phyloP scores from a whole-genome alignment of 2,329 filamentous ascomycete genomes.

The Penicillium sp. region DNA sequence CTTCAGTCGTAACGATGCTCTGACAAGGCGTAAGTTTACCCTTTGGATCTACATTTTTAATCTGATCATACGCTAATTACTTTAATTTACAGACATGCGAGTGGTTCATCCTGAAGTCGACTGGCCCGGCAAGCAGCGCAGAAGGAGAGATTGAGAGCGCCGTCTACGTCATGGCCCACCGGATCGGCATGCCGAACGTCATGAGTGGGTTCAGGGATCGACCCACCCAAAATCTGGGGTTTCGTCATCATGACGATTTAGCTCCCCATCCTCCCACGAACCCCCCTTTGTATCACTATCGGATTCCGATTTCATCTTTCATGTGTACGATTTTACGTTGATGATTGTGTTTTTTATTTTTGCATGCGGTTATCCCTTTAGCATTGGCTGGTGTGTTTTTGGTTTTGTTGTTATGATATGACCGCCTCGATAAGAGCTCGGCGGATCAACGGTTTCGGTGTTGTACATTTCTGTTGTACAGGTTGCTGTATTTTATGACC shows the following conservation, averaged over 20 bases:
- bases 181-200: constrained; percentile 24
- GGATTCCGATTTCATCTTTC: constrained; percentile 6
- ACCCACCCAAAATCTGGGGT: constrained; percentile 6
- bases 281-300: constrained; percentile 20
- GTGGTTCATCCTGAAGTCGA: constrained; percentile 90
- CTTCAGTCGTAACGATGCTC: constrained; percentile 89
- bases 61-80: constrained; percentile 8
- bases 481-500: constrained; percentile 7
- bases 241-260: constrained; percentile 19
- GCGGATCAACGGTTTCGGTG: constrained; percentile 6
- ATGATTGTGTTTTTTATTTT: constrained; percentile 19
- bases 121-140: constrained; percentile 63
- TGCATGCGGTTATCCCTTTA: constrained; percentile 16
- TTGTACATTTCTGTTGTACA: constrained; percentile 11
- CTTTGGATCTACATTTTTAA: background rate
- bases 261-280: constrained; percentile 8
- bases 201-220: constrained; percentile 6
- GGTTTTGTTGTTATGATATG: background rate
- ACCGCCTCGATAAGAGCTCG: background rate
- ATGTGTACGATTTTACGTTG: constrained; percentile 22
- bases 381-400: constrained; percentile 20
- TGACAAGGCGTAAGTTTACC: constrained; percentile 53
- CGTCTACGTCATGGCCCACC: constrained; percentile 9
- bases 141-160: constrained; percentile 34
- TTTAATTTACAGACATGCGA: constrained; percentile 60